Base-by-base conservation (phyloP, 2,329 filamentous ascomycete species). In the Aspergillus sp. region DNA sequence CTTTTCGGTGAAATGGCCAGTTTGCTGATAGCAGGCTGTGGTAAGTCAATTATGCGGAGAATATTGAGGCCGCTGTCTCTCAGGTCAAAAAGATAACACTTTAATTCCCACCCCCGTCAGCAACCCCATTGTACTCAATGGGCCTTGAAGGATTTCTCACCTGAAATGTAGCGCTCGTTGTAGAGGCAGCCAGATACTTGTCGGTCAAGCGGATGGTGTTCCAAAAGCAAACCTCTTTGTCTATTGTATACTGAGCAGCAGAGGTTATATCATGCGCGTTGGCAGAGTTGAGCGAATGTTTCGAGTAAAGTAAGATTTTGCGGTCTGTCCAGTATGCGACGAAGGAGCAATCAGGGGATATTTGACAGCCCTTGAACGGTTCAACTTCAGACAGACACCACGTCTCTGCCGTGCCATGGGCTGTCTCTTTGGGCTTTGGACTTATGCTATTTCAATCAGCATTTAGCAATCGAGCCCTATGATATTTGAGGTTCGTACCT, bases 291-390 rank as follows among this genome's bases (percentile, higher is more conserved):
- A 45, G 19, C 2, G 40, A 53, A 7, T 39, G 25, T 6, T 27
- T 17, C 7, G 40, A 35, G 27, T 53, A 53, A 3, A 53, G 25
- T 15, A 35, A n/a, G 2, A 53, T 53, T 17, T 53, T 35, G 19
- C 40, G 25, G 27, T 53, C 51, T 11, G 51, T 53, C 51, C 51
- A 53, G 40, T 53, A 53, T 2, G 31, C 51, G 17, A 53, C 27
- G n/a, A 46, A 35, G 3, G 39, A 43, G 8, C 40, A 31, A 11
- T 53, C 40, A 3, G 51, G 51, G n/a, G 51, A 53, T 8, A 53
- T 53, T 17, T 44, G 39, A 11, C 51, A 53, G 14, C 51, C 51
- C 19, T 53, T 53, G 19, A 45, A 37, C 17, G 51, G 41, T 14
- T 44, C 40, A 33, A n/a, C 25, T 5, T 44, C 41, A 14, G 51